Conservation (phyloP, 2,329 filamentous ascomycete genomes). For the Xylariaceae sp. region DNA sequence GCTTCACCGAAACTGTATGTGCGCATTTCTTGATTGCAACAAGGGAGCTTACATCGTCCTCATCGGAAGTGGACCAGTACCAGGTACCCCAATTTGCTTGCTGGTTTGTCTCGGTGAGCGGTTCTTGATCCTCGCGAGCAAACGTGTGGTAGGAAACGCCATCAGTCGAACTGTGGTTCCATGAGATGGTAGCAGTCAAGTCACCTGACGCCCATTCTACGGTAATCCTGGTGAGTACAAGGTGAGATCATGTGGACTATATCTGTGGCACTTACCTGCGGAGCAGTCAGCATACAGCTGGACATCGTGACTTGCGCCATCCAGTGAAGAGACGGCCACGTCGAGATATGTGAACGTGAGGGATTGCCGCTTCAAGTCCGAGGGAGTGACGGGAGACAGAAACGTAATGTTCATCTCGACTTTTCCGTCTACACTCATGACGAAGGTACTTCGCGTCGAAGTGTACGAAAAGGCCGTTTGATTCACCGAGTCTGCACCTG, state of each 20-base stretch:
- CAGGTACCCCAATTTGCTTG: constrained; percentile 79
- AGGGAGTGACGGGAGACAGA: constrained; percentile 63
- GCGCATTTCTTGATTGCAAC: too few relatives aligned
- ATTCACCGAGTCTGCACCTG: constrained; percentile 44
- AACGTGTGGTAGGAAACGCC: constrained; percentile 62
- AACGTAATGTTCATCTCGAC: constrained; percentile 66
- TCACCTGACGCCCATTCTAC: constrained; percentile 71
- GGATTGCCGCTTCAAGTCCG: constrained; percentile 64
- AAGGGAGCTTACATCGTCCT: constrained; percentile 39
- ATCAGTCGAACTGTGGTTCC: constrained; percentile 51
- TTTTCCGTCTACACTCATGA: constrained; percentile 56
- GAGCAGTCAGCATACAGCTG: constrained; percentile 71
- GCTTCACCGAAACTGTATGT: neutral
- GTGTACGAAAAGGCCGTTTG: constrained; percentile 67
- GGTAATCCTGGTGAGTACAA: constrained; percentile 3
- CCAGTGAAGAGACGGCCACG: constrained; percentile 57
- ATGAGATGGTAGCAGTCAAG: constrained; percentile 49
- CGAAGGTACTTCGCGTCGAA: constrained; percentile 67
- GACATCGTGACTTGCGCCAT: constrained; percentile 59
- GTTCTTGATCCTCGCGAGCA: constrained; percentile 53
- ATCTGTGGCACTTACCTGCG: constrained; percentile 45
- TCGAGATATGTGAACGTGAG: constrained; percentile 67
- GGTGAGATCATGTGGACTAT: constrained; percentile 5
- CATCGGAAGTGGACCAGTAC: constrained; percentile 61
- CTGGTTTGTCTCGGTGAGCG: constrained; percentile 65